These are phyloP conservation scores for Penicillium sp. DNA, from an alignment of 2,329 filamentous ascomycete genomes.

Conservation along the genomic window DNA sequence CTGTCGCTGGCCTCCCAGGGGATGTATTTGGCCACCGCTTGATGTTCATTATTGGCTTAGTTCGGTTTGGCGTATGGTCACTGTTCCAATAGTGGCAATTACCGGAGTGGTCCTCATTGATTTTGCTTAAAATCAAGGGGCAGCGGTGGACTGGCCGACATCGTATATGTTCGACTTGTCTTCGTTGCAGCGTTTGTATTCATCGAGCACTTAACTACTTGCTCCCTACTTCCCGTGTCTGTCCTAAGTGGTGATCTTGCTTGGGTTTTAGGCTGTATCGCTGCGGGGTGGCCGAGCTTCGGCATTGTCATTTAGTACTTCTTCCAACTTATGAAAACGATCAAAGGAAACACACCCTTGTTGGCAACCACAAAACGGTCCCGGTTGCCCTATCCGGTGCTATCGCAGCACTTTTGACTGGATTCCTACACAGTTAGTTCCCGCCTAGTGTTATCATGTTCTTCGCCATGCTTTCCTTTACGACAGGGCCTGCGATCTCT, in stretches of 20 bases:
- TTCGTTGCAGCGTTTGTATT: slow-evolving; percentile 61
- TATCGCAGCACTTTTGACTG: slow-evolving; percentile 40
- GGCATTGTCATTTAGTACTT: slow-evolving; percentile 60
- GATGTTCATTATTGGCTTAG: slow-evolving; percentile 42
- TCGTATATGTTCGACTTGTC: slow-evolving; percentile 61
- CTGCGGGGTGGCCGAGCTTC: slow-evolving; percentile 60
- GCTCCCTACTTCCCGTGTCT: slow-evolving; percentile 63
- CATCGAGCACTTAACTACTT: slow-evolving; percentile 51
- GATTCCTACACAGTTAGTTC: slow-evolving; percentile 38
- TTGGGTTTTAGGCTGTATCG: slow-evolving; percentile 62
- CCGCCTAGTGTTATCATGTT: slow-evolving; percentile 35
- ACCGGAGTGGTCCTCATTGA: slow-evolving; percentile 66
- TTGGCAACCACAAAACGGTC: slow-evolving; percentile 33
- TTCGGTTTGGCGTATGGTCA: slow-evolving; percentile 46
- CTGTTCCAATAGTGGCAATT: slow-evolving; percentile 53
- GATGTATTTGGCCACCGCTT: slow-evolving; percentile 44
- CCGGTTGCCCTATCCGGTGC: slow-evolving; percentile 34
- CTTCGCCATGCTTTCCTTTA: slow-evolving; percentile 46
- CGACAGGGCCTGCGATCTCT: slow-evolving; percentile 45
- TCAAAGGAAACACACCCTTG: slow-evolving; percentile 35
- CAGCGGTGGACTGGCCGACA: slow-evolving; percentile 62
- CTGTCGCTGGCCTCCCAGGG: slow-evolving; percentile 42
- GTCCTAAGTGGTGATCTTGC: slow-evolving; percentile 52
- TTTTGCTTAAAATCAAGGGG: slow-evolving; percentile 70
- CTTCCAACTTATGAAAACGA: slow-evolving; percentile 55